Evolutionary conservation across 2,329 filamentous ascomycete genomes (phyloP).

Genomic region (Clarireedia hainanense): DNA sequence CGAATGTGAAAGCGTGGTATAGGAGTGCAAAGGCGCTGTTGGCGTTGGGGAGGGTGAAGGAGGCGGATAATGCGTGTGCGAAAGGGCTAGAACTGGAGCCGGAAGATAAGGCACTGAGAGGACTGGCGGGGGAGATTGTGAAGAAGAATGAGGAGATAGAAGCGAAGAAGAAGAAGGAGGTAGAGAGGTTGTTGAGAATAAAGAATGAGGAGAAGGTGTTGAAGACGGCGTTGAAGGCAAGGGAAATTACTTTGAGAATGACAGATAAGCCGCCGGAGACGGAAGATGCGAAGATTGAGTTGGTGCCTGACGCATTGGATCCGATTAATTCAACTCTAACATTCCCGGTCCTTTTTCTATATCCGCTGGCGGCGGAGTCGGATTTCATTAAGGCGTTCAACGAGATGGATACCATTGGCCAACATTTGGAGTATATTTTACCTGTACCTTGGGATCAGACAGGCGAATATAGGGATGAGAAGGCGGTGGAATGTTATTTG

Average conservation of each 20-base stretch:
- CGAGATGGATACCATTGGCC: slow-evolving; percentile 65
- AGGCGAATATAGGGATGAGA: slow-evolving; percentile 54
- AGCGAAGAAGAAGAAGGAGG: slow-evolving; percentile 47
- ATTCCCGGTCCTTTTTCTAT: slow-evolving; percentile 77
- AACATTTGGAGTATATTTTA: slow-evolving; percentile 80
- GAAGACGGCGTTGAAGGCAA: slow-evolving; percentile 55
- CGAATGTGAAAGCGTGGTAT: slow-evolving; percentile 86
- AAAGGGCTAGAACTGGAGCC: slow-evolving; percentile 67
- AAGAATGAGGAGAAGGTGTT: slow-evolving; percentile 54
- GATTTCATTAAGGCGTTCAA: slow-evolving; percentile 87
- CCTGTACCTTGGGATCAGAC: slow-evolving; percentile 78
- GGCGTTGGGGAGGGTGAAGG: slow-evolving; percentile 66
- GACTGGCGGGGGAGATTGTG: slow-evolving; percentile 55
- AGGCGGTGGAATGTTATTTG: slow-evolving; percentile 83
- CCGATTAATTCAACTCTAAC: slow-evolving; percentile 56
- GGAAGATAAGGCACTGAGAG: slow-evolving; percentile 57
- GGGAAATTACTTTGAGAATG: slow-evolving; percentile 60
- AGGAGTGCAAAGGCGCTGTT: slow-evolving; percentile 73
- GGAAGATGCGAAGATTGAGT: slow-evolving; percentile 68
- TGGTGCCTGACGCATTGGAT: slow-evolving; percentile 67
- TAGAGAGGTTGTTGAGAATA: slow-evolving; percentile 45
- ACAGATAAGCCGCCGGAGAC: slow-evolving; percentile 74
- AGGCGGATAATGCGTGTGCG: slow-evolving; percentile 73
- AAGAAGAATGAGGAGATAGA: slow-evolving; percentile 49
- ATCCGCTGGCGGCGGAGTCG: slow-evolving; percentile 71